These are phyloP conservation scores for Gracilariopsis chorda DNA, from an alignment of 23 red algal genomes.

Conservation along the genomic window DNA sequence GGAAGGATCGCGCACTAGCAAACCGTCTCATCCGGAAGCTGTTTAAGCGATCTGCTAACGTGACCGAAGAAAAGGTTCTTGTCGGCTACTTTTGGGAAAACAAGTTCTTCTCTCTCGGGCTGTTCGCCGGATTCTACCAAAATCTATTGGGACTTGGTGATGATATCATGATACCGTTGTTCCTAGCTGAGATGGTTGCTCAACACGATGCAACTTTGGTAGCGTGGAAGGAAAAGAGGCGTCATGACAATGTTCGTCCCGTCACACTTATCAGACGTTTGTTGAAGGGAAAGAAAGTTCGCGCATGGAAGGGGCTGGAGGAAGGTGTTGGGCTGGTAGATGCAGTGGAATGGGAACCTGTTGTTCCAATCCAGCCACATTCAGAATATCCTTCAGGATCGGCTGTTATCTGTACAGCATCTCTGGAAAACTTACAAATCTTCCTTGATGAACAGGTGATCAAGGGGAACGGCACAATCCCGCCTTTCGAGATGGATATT, in stretches of 20 bases:
- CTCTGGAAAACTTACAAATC: slow-evolving; percentile 16
- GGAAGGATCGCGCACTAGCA: neutral
- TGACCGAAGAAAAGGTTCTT: slow-evolving; percentile 15
- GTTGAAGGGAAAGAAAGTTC: neutral
- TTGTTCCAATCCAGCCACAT: slow-evolving; percentile 45
- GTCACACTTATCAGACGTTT: slow-evolving; percentile 11
- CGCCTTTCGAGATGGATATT: slow-evolving; percentile 16
- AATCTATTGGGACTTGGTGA: neutral
- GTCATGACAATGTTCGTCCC: slow-evolving; percentile 53
- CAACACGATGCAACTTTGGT: slow-evolving; percentile 49
- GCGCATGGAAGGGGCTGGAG: slow-evolving; percentile 2
- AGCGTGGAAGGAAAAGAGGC: slow-evolving; percentile 46
- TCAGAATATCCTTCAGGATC: slow-evolving; percentile 57
- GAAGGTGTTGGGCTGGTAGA: slow-evolving; percentile 12
- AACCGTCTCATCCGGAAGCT: neutral
- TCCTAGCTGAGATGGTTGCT: slow-evolving; percentile 48
- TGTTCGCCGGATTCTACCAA: neutral
- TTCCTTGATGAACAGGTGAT: neutral
- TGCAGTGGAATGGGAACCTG: slow-evolving; percentile 40
- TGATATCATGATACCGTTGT: neutral
- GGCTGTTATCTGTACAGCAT: slow-evolving; percentile 29
- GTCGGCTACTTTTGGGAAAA: slow-evolving; percentile 21
- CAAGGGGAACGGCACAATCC: neutral
- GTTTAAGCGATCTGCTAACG: slow-evolving; percentile 1
- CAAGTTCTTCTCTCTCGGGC: slow-evolving; percentile 13